Base-by-base conservation (phyloP, 192 early-diverging fungal species). In the Rhizophlyctis rosea region DNA sequence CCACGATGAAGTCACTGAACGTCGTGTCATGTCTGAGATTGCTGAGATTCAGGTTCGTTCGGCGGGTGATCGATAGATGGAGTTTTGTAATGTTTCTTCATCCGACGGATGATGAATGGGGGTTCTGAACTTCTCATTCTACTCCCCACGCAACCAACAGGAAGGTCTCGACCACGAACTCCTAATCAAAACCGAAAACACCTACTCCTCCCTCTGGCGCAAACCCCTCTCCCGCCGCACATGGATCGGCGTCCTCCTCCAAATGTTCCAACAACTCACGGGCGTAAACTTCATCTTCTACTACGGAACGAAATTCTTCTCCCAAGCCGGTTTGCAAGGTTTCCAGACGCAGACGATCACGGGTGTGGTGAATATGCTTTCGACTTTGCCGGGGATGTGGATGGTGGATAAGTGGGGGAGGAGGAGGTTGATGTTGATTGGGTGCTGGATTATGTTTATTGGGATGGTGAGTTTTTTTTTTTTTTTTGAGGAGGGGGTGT, bases 201-300 rank as follows among this genome's bases (percentile, higher is more conserved):
- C n/a, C n/a, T n/a, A n/a, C n/a, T n/a, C n/a, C n/a, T n/a, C n/a
- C n/a, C n/a, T n/a, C n/a, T n/a, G n/a, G n/a, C n/a, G n/a, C n/a
- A n/a, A n/a, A n/a, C n/a, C n/a, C n/a, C n/a, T 7, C 57, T 0
- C 21, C 50, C 32, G 57, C 11, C 63, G 63, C 34, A 65, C 54
- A 13, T 39, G 49, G 1, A 65, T 59, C 31, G 66, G 51, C 0
- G 30, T 72, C 52, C 57, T 53, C 47, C 13, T 73, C 2, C 70
- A 73, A 35, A 33, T 52, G 27, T 73, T 74, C 65, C 72, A 73
- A 50, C 72, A 73, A 61, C 54, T 64, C 0, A 93, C 90, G 1
- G 92, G 92, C 39, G 89, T 93, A 74, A 92, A 92, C 64, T 81
- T 85, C 54, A 81, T 90, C 48, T 85, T 93, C 83, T 92, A 90